These are phyloP conservation scores for Wickerhamomyces sp. DNA, from an alignment of 1,139 yeast genomes.

Conservation along the genomic window DNA sequence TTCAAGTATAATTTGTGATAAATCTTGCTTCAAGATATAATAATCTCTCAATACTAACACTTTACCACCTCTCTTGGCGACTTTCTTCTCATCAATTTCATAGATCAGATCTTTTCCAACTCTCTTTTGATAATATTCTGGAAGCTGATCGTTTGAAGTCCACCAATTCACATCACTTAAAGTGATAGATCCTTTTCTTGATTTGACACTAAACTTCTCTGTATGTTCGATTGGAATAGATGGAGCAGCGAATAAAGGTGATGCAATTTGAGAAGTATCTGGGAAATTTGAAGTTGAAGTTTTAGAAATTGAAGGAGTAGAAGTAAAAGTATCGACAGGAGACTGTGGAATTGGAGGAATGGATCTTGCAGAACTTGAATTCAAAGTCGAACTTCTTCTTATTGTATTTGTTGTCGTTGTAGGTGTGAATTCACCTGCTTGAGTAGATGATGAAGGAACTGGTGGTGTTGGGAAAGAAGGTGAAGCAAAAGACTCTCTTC, in stretches of 20 bases:
- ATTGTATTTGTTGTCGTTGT: constrained; percentile 3
- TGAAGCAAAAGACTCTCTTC: neutral
- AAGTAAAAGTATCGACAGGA: constrained; percentile 10
- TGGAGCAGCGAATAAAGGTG: constrained; percentile 3
- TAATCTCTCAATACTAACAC: constrained; percentile 53
- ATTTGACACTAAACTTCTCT: too few species aligned
- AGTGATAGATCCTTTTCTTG: too few species aligned
- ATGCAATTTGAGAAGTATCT: constrained; percentile 6
- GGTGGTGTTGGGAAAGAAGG: constrained; percentile 4
- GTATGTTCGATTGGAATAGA: too few species aligned
- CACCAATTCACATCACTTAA: too few species aligned
- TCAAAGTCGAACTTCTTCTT: constrained; percentile 1
- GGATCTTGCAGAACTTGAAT: constrained; percentile 5
- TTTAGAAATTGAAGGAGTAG: constrained; percentile 13
- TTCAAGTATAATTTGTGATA: constrained; percentile 60
- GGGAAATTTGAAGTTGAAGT: too few species aligned
- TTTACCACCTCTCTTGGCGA: constrained; percentile 55
- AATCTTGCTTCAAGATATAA: constrained; percentile 69
- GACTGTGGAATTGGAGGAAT: constrained; percentile 6
- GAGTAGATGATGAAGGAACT: constrained; percentile 10
- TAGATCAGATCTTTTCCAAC: constrained; percentile 45
- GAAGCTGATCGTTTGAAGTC: constrained; percentile 49
- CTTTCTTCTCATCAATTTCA: constrained; percentile 59
- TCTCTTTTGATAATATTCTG: constrained; percentile 44
- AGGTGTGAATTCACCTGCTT: neutral